Evolutionary conservation across 2,329 filamentous ascomycete genomes (phyloP).

Genomic region (Fusarium temperatum): DNA sequence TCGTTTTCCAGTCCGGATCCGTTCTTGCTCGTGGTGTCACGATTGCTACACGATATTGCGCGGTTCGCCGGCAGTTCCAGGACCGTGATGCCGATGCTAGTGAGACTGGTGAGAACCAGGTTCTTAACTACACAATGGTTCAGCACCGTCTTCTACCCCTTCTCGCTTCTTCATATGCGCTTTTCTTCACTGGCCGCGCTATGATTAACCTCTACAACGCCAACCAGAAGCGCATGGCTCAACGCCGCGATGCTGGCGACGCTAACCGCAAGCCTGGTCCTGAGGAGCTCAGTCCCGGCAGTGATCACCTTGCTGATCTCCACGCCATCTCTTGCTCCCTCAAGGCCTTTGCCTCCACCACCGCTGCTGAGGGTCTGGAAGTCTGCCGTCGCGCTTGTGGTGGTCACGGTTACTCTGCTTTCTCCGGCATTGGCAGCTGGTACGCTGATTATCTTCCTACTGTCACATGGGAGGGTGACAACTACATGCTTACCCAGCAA

Average conservation of each 20-base stretch:
- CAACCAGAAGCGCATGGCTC: conserved; percentile 73
- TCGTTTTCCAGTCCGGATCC: conserved; percentile 77
- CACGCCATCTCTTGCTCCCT: conserved; percentile 81
- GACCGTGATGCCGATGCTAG: conserved; percentile 72
- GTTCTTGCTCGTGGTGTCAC: conserved; percentile 79
- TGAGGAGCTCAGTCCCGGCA: conserved; percentile 70
- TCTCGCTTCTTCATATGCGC: conserved; percentile 77
- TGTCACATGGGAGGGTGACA: conserved; percentile 79
- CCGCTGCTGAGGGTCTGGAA: conserved; percentile 78
- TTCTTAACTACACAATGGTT: conserved; percentile 84
- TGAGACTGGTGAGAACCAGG: conserved; percentile 73
- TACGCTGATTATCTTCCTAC: conserved; percentile 80
- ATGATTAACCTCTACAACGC: conserved; percentile 80
- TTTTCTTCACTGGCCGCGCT: conserved; percentile 79
- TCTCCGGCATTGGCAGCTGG: conserved; percentile 79
- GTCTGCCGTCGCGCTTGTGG: conserved; percentile 79
- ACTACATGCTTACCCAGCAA: conserved; percentile 85
- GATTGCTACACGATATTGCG: conserved; percentile 78
- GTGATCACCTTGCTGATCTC: conserved; percentile 75
- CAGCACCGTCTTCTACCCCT: conserved; percentile 77
- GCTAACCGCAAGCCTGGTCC: conserved; percentile 68
- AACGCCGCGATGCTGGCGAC: conserved; percentile 50
- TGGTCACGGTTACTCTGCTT: conserved; percentile 79
- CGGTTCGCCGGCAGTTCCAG: conserved; percentile 80
- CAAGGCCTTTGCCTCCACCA: conserved; percentile 77